These are phyloP conservation scores for Quercus agrifolia DNA, from an alignment of 306 rosid genomes.

Conservation along the genomic window DNA sequence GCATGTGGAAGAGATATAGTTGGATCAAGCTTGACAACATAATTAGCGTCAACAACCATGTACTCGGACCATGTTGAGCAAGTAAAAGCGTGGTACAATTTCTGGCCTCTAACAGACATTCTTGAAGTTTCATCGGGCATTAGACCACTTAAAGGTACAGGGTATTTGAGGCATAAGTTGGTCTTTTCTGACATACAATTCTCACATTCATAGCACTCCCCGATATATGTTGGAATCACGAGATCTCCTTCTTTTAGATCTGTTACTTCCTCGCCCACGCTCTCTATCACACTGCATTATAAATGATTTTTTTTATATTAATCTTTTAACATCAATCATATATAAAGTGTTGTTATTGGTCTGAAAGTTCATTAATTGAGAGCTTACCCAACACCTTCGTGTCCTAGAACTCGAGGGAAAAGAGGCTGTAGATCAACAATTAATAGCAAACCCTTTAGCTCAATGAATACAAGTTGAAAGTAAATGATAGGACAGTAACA, in stretches of 20 bases:
- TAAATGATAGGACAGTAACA: not conserved
- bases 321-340: too few relatives aligned
- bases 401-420: conserved; percentile 52
- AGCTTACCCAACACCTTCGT: conserved; percentile 61
- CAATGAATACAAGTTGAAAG: not conserved
- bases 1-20: conserved; percentile 16
- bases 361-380: not conserved
- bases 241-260: conserved; percentile 25
- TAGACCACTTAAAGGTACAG: not conserved
- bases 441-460: not conserved
- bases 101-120: conserved; percentile 19
- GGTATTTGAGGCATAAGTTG: conserved; percentile 31
- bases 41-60: conserved; percentile 23
- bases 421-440: conserved; percentile 21
- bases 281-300: conserved; percentile 25
- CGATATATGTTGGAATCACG: conserved; percentile 26
- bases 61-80: conserved; percentile 41
- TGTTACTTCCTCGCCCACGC: conserved; percentile 25
- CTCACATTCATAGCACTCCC: conserved; percentile 34
- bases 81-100: conserved; percentile 16
- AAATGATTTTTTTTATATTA: too few relatives aligned
- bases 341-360: too few relatives aligned
- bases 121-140: conserved; percentile 28
- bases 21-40: conserved; percentile 17
- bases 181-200: conserved; percentile 22